Evolutionary conservation across 2,329 filamentous ascomycete genomes (phyloP), one percentile per base, ranked within the genome.

Genomic region (Coniosporium tulheliwenetii): DNA sequence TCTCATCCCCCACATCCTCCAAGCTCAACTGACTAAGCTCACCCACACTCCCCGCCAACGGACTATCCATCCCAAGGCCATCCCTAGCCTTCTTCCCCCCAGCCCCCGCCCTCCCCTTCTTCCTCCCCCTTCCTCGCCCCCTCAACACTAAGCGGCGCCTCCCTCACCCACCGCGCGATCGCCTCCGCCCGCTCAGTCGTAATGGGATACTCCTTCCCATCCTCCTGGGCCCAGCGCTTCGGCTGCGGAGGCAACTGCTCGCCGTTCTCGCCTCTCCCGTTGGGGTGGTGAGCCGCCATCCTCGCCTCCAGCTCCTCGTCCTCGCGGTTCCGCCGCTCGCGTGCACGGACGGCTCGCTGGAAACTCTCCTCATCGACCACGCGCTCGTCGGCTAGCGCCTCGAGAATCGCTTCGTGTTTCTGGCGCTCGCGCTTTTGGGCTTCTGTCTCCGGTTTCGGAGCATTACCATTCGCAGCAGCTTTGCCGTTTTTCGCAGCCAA

Each of bases 131-230:
- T 52, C 10, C 50, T 55, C 1, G 43, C 43, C 1, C 50, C 49
- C 30, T 61, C 60, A 37, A 60, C 53, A 5, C 47, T 51, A 9
- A 59, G 43, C n/a, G 65, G 66, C 30, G 64, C 63, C 45, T 69
- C 66, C 26, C 60, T 50, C 12, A 89, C 71, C 83, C 84, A 91
- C 35, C 73, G 62, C 1, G 77, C 72, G 43, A 89, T 75, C 13
- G 73, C 71, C 38, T 75, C 69, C 0, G 82, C 81, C 15, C 83
- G 70, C 46, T 82, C 78, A 1, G 80, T 83, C 13, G 71, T 67
- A 46, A 84, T 76, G 2, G 75, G 74, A 54, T 81, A 82, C 47
- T 85, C 79, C 50, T 74, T 75, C 1, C 70, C 73, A 44, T 79
- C 74, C 40, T 81, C 73, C 42, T 75, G 68, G 5, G 73, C 70